These are phyloP conservation scores for Oryza meyeriana DNA, from an alignment of 176 grass and related monocot species.

Conservation along the genomic window DNA sequence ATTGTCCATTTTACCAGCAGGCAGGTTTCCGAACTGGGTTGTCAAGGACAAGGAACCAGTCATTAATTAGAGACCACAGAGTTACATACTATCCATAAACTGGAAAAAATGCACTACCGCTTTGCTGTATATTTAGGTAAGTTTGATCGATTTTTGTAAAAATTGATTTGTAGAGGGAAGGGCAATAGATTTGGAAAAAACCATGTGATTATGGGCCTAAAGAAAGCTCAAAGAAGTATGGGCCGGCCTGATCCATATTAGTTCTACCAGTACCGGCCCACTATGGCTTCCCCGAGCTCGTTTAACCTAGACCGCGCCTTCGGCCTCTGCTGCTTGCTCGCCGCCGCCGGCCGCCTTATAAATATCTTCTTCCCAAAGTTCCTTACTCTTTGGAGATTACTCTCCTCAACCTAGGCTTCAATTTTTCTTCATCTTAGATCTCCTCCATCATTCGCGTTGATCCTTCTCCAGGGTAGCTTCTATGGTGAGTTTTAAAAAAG, in stretches of 20 bases:
- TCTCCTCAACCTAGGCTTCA: not conserved
- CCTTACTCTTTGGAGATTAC: not conserved
- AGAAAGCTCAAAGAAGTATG: not conserved
- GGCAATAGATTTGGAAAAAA: too few species aligned
- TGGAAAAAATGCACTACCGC: too few species aligned
- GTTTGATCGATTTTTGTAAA: too few species aligned
- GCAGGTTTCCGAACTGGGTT: not conserved
- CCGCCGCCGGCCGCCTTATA: slow-evolving; percentile 23
- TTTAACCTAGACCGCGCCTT: slow-evolving; percentile 9
- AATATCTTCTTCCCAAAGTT: not conserved
- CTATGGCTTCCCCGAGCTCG: not conserved
- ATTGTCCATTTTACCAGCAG: not conserved
- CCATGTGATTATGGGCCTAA: not conserved
- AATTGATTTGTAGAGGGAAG: not conserved
- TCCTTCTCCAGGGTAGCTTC: not conserved
- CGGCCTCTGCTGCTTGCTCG: not conserved
- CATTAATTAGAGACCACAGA: too few species aligned
- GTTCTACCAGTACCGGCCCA: not conserved
- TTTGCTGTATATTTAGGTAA: too few species aligned
- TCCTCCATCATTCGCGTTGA: not conserved
- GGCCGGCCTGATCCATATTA: not conserved
- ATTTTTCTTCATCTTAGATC: not conserved
- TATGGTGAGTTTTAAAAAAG: not conserved
- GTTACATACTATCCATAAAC: too few species aligned
- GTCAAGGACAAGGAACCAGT: not conserved